Conservation (phyloP, 106 monocot genomes). For the Dioscorea zingiberensis region DNA sequence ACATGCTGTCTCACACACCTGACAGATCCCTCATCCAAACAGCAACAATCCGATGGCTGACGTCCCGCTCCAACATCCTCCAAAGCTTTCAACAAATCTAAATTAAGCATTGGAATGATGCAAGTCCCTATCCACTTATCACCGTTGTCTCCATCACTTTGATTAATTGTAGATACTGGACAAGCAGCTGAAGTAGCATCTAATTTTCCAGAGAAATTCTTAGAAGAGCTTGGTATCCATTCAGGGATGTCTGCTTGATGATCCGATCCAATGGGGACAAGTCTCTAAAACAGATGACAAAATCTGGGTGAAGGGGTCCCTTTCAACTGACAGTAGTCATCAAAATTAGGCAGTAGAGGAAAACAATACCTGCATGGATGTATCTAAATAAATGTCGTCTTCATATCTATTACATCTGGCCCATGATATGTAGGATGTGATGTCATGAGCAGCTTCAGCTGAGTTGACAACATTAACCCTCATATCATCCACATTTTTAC, state of each 20-base stretch:
- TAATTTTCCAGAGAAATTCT: not conserved
- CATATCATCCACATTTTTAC: not conserved
- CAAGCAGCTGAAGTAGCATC: too few relatives aligned
- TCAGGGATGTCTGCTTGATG: conserved; percentile 61
- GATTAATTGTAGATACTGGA: not conserved
- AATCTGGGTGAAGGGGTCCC: conserved; percentile 7
- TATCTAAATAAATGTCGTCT: conserved; percentile 5
- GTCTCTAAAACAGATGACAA: conserved; percentile 29
- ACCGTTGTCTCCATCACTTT: conserved; percentile 13
- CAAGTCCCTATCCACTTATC: conserved; percentile 40
- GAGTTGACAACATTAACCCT: too few relatives aligned
- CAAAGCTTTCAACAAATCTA: not conserved
- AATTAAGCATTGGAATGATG: conserved; percentile 36
- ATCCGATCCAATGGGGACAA: conserved; percentile 49
- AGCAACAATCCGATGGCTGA: conserved; percentile 26
- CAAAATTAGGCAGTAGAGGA: conserved; percentile 21
- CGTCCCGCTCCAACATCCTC: conserved; percentile 4
- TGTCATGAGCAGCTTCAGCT: too few relatives aligned
- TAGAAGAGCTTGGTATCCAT: conserved; percentile 7
- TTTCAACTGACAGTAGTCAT: conserved; percentile 1
- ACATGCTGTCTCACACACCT: conserved; percentile 63
- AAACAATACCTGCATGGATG: conserved; percentile 8
- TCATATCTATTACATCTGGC: not conserved
- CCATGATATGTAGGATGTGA: too few relatives aligned
- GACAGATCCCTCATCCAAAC: conserved; percentile 63